Evolutionary conservation across 2,329 filamentous ascomycete species (phyloP).

Genomic region (Exophiala calicioides): DNA sequence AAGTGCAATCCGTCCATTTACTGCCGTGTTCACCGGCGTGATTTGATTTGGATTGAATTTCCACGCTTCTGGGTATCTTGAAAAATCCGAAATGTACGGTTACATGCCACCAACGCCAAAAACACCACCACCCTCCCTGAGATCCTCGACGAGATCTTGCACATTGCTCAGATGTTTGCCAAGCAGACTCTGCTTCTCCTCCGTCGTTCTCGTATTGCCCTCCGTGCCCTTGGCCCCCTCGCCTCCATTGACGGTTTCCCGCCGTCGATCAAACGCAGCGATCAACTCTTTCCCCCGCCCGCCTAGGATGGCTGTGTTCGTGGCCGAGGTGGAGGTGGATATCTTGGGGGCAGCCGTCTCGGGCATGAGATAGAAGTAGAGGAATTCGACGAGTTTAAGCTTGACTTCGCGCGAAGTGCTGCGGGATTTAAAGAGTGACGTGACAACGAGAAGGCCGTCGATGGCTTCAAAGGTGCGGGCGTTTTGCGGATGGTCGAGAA

Average conservation of each 20-base stretch:
- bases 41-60: too few species aligned
- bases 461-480: conserved; percentile 89
- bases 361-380: conserved; percentile 98
- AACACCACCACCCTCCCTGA: conserved; percentile 59
- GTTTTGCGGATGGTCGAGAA: conserved; percentile 83
- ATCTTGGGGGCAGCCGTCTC: conserved; percentile 59
- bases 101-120: conserved; percentile 23
- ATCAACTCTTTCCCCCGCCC: conserved; percentile 69
- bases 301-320: conserved; percentile 47
- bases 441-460: conserved; percentile 87
- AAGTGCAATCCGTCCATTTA: too few species aligned
- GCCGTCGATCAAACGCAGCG: conserved; percentile 52
- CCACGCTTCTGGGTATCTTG: conserved; percentile 8
- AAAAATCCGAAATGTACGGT: conserved; percentile 3
- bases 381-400: conserved; percentile 91
- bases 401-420: conserved; percentile 86
- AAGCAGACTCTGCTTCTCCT: conserved; percentile 79
- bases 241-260: conserved; percentile 32
- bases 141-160: conserved; percentile 79
- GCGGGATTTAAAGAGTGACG: conserved; percentile 87
- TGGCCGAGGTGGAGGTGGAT: conserved; percentile 41
- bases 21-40: too few species aligned
- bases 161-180: conserved; percentile 78
- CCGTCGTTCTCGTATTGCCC: conserved; percentile 62
- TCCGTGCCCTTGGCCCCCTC: conserved; percentile 13